Percentiles rank a stretch among this genome's conserved stretches.
Evolutionary conservation across 495 filamentous ascomycete species (phyloP).

Genomic region (Aspergillus coremiiformis): DNA sequence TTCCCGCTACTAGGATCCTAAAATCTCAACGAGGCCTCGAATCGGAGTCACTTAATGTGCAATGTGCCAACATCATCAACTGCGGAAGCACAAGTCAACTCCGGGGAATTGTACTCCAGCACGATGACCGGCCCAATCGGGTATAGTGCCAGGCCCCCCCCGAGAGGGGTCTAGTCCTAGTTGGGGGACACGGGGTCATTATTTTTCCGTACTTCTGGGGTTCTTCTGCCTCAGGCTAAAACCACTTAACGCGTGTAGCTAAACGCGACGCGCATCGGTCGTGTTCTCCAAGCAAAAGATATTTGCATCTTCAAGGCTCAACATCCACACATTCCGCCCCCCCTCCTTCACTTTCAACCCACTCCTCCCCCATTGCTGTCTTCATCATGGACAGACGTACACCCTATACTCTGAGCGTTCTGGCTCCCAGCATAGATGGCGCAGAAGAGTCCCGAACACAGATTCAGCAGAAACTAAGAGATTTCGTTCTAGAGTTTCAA

Average conservation of each 20-base stretch:
- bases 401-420: slow-evolving; percentile 73
- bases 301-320: slow-evolving; percentile 15
- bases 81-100: not conserved
- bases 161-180: slow-evolving; percentile 2
- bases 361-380: slow-evolving; percentile 18
- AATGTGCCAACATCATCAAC: slow-evolving; percentile 12
- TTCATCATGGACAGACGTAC: slow-evolving; percentile 78
- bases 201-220: slow-evolving; percentile 4
- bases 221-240: slow-evolving; percentile 21
- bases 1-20: not conserved
- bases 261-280: slow-evolving; percentile 28
- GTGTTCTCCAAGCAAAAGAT: slow-evolving; percentile 26
- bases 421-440: slow-evolving; percentile 58
- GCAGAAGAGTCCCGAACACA: slow-evolving; percentile 51
- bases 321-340: slow-evolving; percentile 14
- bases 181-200: not conserved
- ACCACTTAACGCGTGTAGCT: slow-evolving; percentile 41
- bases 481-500: slow-evolving; percentile 92
- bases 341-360: slow-evolving; percentile 15
- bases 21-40: not conserved
- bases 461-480: slow-evolving; percentile 49
- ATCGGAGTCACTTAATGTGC: not conserved
- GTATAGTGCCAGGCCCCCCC: slow-evolving; percentile 21
- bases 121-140: slow-evolving; percentile 31
- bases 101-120: slow-evolving; percentile 18